Evolutionary conservation across 2,329 filamentous ascomycete species (phyloP).

Genomic region (Aspergillus ibericus): DNA sequence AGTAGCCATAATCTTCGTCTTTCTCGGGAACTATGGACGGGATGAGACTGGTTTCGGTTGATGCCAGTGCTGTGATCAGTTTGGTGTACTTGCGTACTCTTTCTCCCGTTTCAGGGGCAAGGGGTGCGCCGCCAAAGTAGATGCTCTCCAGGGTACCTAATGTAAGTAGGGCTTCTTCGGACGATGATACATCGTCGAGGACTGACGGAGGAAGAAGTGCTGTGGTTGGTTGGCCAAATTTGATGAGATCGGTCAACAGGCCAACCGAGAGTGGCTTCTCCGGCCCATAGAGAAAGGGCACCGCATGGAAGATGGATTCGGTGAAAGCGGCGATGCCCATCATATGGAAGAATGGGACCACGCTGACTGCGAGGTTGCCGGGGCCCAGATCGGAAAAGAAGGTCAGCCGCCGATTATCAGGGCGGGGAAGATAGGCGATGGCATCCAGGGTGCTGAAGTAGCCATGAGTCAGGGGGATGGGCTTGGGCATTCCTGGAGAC

Average conservation of each 20-base stretch:
- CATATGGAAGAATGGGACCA: background rate
- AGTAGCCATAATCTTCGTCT: background rate
- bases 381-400: background rate
- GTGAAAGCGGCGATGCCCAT: background rate
- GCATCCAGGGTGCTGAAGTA: background rate
- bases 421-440: background rate
- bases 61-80: background rate
- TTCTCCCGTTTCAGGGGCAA: background rate
- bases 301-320: background rate
- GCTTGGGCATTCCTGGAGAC: background rate
- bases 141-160: background rate
- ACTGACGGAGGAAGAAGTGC: background rate
- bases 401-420: background rate
- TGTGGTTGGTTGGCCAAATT: background rate
- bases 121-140: background rate
- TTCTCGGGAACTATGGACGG: background rate
- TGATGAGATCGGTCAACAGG: background rate
- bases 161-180: background rate
- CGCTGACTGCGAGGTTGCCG: background rate
- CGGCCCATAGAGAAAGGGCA: background rate
- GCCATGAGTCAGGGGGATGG: background rate
- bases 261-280: background rate
- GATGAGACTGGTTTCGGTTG: background rate
- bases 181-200: background rate
- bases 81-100: background rate